Percentiles rank a stretch among this genome's conserved stretches.
phyloP scores from a whole-genome alignment of 345 rosid genomes.

The Gossypium thurberi region DNA sequence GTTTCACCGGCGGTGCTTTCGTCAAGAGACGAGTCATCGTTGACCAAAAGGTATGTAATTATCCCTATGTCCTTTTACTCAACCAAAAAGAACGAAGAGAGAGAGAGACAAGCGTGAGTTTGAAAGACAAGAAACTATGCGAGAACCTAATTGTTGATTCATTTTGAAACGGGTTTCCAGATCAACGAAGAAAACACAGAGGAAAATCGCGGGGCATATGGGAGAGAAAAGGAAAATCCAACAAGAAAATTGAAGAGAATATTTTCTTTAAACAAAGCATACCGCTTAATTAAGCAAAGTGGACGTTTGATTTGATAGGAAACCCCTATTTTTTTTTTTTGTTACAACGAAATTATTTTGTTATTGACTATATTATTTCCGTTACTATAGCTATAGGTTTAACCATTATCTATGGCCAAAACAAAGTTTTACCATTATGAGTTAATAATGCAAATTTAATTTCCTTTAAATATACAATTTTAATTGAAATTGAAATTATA shows the following conservation, averaged over 20 bases:
- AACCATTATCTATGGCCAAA: no score
- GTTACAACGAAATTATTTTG: no score
- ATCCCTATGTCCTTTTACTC: not conserved
- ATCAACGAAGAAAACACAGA: not conserved
- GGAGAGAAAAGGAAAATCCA: not conserved
- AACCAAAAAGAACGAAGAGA: not conserved
- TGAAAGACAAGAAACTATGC: not conserved
- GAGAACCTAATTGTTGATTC: not conserved
- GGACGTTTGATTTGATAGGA: not conserved
- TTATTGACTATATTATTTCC: no score
- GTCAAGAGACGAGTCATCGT: conserved; percentile 30
- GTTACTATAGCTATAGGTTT: no score
- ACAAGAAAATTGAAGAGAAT: not conserved
- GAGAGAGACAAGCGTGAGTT: not conserved
- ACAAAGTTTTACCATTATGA: no score
- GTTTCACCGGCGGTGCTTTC: conserved; percentile 10
- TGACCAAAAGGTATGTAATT: not conserved
- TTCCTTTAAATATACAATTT: no score
- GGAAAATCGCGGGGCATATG: not conserved
- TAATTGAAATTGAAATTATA: no score
- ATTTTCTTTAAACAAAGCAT: not conserved
- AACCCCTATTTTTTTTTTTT: not conserved
- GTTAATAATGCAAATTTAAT: no score
- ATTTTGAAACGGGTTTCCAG: not conserved
- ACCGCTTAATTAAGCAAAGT: not conserved